Base-by-base conservation (phyloP, 2,329 filamentous ascomycete genomes). In the Volutella citrinella region DNA sequence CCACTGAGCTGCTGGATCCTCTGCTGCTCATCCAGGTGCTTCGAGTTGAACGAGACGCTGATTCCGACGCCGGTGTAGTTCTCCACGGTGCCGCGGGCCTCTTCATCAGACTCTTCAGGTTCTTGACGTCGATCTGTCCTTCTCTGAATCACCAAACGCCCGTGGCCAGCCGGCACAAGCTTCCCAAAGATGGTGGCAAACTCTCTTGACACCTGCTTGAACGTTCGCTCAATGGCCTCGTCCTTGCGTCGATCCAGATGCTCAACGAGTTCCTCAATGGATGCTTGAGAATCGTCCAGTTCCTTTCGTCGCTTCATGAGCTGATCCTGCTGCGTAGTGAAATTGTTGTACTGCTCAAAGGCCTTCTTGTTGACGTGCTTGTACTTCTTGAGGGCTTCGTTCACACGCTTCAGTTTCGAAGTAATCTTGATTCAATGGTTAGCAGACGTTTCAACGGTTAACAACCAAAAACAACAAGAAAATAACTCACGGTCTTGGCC, bases 321-420 rank as follows among this genome's bases (percentile, higher is more conserved):
- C 15, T 84, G 84, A 43, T 95, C 90, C 37, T 94, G 84, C 63
- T 96, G 88, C 31, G 82, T 85, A 7, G 91, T 96, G 60, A 97
- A 98, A 66, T 83, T 95, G 67, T 91, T 94, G 69, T 97, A 98
- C 61, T 98, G 93, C 64, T 98, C 94, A 57, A 97, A 95, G 0
- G 93, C 93, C 67, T 98, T 97, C 69, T 97, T 98, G 76, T 98
- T 98, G 66, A 98, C 90, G 54, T 96, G 88, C 35, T 89, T 88
- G 67, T 93, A 97, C 60, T 96, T 95, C 68, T 97, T 97, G 34
- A 97, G 72, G 0, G 86, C 82, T 51, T 95, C 87, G 45, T 95
- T 94, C 54, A 91, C 88, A 55, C 90, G 94, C 65, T 93, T 89
- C 16, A 97, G 78, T 36, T 83, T 82, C 24, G 68, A 68, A n/a